Evolutionary conservation across 2,329 filamentous ascomycete species (phyloP).

Genomic region (Aspergillus vadensis): DNA sequence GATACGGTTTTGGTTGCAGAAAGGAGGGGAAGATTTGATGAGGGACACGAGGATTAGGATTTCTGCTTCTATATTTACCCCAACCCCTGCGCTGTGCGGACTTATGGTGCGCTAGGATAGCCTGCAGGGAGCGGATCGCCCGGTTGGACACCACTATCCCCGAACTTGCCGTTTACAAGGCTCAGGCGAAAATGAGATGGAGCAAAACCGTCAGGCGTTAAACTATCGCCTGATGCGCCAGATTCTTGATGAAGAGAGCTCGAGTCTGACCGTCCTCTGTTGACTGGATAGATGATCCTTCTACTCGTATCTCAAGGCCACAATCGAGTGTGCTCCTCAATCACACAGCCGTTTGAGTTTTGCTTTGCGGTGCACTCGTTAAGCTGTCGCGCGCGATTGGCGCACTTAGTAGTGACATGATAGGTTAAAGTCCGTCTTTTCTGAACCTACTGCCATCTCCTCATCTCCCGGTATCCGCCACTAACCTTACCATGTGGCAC

Average conservation of each 20-base stretch:
- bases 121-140: conserved; percentile 8
- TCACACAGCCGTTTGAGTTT: conserved; percentile 14
- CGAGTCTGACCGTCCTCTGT: neutral
- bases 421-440: neutral
- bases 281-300: conserved; percentile 2
- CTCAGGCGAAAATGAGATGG: neutral
- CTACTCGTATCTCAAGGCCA: conserved; percentile 2
- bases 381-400: conserved; percentile 10
- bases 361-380: conserved; percentile 1
- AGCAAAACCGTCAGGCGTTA: neutral
- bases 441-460: neutral
- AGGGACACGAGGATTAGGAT: conserved; percentile 13
- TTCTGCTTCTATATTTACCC: conserved; percentile 34
- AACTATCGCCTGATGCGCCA: conserved; percentile 2
- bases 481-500: conserved; percentile 6
- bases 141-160: conserved; percentile 4
- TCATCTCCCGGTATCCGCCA: neutral
- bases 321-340: neutral
- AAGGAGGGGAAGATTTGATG: conserved; percentile 18
- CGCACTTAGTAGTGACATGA: neutral
- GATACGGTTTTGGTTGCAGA: conserved; percentile 38
- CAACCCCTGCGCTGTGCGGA: conserved; percentile 15
- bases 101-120: conserved; percentile 8
- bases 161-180: neutral
- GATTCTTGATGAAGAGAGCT: neutral